These are phyloP conservation scores for Solanum virginianum DNA, from an alignment of 257 asterid species.

Conservation along the genomic window DNA sequence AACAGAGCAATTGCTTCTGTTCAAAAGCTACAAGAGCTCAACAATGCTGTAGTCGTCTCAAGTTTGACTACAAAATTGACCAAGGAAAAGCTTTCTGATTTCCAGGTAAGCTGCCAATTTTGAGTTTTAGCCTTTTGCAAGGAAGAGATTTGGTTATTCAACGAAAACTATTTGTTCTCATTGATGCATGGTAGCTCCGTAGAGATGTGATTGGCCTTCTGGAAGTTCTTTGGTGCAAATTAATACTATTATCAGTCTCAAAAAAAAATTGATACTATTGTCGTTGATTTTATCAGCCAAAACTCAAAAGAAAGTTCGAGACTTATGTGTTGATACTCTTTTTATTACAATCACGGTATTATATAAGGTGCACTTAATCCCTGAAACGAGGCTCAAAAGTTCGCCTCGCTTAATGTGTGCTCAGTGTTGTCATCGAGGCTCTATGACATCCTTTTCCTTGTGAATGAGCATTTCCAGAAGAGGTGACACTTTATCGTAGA, in stretches of 20 bases:
- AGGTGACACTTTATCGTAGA: no score
- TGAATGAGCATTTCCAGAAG: no score
- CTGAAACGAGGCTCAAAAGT: no score
- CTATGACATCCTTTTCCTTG: no score
- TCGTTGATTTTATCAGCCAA: neutral
- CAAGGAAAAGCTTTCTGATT: constrained; percentile 57
- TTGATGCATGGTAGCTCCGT: neutral
- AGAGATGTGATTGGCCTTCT: neutral
- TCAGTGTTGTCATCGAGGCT: no score
- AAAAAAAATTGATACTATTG: neutral
- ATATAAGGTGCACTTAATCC: no score
- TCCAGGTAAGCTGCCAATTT: constrained; percentile 37
- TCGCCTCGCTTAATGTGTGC: no score
- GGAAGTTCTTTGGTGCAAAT: neutral
- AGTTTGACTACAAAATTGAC: constrained; percentile 58
- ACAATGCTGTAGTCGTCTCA: constrained; percentile 70
- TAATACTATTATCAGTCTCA: neutral
- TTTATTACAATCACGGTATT: neutral
- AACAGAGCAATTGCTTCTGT: constrained; percentile 83
- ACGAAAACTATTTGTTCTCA: neutral
- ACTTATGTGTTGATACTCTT: neutral
- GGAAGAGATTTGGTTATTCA: neutral
- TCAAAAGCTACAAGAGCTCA: constrained; percentile 85
- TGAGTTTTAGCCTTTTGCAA: neutral
- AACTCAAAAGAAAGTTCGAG: neutral